phyloP scores from a whole-genome alignment of 805 yeast species.

The Candida boleticola region DNA sequence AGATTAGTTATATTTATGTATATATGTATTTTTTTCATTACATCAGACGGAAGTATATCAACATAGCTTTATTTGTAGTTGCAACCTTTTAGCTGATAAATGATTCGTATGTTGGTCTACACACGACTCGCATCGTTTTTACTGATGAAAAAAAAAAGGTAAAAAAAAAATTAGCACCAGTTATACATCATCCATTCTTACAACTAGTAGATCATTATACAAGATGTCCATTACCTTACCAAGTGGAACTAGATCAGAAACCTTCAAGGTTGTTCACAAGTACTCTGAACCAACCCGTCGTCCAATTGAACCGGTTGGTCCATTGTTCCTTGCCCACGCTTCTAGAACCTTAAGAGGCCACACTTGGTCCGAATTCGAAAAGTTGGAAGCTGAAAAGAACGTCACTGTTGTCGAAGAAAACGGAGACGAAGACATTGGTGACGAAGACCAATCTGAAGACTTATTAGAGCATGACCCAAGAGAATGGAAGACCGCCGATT shows the following conservation, averaged over 20 bases:
- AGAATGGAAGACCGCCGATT: slow-evolving; percentile 96
- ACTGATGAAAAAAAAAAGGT: no score
- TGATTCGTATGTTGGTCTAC: no score
- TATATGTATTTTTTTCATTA: no score
- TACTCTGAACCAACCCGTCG: slow-evolving; percentile 67
- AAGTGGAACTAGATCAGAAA: slow-evolving; percentile 35
- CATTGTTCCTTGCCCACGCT: slow-evolving; percentile 93
- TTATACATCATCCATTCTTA: neutral
- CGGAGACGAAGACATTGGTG: slow-evolving; percentile 63
- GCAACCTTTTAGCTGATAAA: no score
- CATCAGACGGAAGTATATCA: no score
- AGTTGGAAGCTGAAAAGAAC: slow-evolving; percentile 86
- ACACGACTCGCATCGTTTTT: slow-evolving; percentile 1
- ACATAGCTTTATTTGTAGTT: no score
- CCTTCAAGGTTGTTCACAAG: slow-evolving; percentile 49
- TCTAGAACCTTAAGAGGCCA: slow-evolving; percentile 94
- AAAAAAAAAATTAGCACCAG: no score
- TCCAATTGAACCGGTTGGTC: slow-evolving; percentile 95
- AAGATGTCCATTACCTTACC: slow-evolving; percentile 45
- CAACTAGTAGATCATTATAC: neutral
- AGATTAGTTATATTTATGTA: no score
- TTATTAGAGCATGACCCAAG: slow-evolving; percentile 89
- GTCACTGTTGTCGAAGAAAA: slow-evolving; percentile 68
- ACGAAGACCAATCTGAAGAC: slow-evolving; percentile 67
- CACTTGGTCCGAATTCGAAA: slow-evolving; percentile 97